Base-by-base conservation (phyloP, 305 asterid genomes). In the Fraxinus velutina region DNA sequence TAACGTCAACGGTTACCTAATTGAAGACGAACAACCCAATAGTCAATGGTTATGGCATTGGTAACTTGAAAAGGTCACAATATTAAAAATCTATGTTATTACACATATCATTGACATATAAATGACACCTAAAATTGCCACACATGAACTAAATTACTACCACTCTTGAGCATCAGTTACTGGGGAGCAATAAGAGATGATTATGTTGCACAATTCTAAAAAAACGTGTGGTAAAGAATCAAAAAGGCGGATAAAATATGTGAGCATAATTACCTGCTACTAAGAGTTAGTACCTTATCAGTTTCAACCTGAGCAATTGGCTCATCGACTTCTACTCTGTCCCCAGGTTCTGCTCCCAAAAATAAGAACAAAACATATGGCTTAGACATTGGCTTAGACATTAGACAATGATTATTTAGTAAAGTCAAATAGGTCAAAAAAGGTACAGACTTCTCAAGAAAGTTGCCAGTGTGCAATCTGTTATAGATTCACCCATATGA, bases 281-380 rank as follows among this genome's bases (percentile, higher is more conserved):
- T 33, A 22, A 47, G 47, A 79, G 73, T 10, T 39, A 70, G 80
- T 89, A 94, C 99, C 98, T 96, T 96, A 87, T 96, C 98, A 2
- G 98, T 96, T 96, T 96, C 99, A 81, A 94, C 86, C 88, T 94
- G 99, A 52, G 98, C 98, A 87, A 96, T 96, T 82, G 98, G 88
- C 89, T 96, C 99, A 77, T 94, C 97, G 68, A 90, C 90, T 86
- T 88, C 94, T 37, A 94, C 99, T 85, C 94, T 90, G 81, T 96
- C 99, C 81, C 97, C 99, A 78, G 94, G 92, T 79, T 91, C 98
- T 94, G 90, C 73, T 80, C 83, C 77, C 72, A 81, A 75, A 79
- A 79, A 39, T 60, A 37, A 57, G 52, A 83, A 79, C 62, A 50
- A 52, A 37, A 85, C 75, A 36, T 68, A 73, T 73, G 77, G 47